Evolutionary conservation across 345 rosid genomes (phyloP).

Genomic region (Linum lewisii): DNA sequence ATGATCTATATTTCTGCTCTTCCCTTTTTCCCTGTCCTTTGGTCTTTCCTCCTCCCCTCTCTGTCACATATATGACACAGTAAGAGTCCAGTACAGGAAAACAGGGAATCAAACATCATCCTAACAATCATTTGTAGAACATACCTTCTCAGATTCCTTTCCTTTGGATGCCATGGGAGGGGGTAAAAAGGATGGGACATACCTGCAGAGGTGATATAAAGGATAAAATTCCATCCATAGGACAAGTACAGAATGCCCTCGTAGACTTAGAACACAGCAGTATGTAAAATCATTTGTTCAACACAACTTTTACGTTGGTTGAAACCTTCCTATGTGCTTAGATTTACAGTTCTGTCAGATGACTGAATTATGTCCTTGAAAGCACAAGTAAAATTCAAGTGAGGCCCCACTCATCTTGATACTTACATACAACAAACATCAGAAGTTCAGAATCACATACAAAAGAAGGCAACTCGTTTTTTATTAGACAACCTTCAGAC

Average conservation of each 20-base stretch:
- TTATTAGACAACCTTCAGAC: not conserved
- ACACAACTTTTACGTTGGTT: not conserved
- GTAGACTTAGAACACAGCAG: not conserved
- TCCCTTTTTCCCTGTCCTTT: constrained; percentile 81
- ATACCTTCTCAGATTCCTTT: constrained; percentile 84
- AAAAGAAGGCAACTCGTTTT: not conserved
- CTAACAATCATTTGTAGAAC: not conserved
- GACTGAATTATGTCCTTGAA: not conserved
- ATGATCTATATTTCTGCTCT: constrained; percentile 81
- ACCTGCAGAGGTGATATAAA: constrained; percentile 52
- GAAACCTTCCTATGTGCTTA: not conserved
- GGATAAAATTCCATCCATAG: constrained; percentile 34
- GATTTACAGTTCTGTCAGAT: not conserved
- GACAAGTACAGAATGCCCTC: not conserved
- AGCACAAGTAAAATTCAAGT: not conserved
- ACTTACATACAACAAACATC: not conserved
- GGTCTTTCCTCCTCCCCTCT: constrained; percentile 64
- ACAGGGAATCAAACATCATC: constrained; percentile 9
- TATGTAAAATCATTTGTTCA: not conserved
- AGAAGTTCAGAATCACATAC: not conserved
- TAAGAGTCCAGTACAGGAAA: not conserved
- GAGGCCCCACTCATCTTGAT: not conserved
- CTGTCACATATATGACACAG: constrained; percentile 24
- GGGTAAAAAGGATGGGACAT: constrained; percentile 98
- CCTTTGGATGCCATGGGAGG: constrained; percentile 89